Evolutionary conservation across 306 rosid species (phyloP), one percentile per base, ranked within the genome.

Genomic region (Cercis canadensis): DNA sequence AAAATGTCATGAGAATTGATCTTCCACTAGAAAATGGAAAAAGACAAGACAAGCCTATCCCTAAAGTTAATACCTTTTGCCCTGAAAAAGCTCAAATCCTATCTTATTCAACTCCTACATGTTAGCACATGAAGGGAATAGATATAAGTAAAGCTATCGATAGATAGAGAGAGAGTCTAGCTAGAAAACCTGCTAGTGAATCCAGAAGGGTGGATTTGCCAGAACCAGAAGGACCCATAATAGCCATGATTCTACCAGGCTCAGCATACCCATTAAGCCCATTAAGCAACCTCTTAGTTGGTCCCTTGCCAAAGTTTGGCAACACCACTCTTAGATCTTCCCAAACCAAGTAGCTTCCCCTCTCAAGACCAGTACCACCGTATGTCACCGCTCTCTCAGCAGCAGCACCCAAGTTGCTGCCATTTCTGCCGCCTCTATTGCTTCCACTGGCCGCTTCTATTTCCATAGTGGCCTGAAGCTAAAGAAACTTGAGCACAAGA

Each of bases 141-240:
- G 3, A 40, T 11, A 61, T 3, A 61, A 11, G 3, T 37, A 37
- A 37, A 5, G 51, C 1, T 0, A 32, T 3, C 57, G 0, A 13
- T 1, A 40, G 2, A 12, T 10, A 43, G 13, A 21, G 47, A 61
- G 4, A 0, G 10, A 8, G 6, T 39, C 16, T 10, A n/a, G 29
- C n/a, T 4, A 55, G 5, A 14, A n/a, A 57, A 83, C 87, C 87
- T 85, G 97, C 97, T 24, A 91, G 81, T 17, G 92, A 10, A 83
- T 91, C 97, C 51, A 91, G 97, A 5, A 91, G 85, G 8, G 97
- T 91, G 8, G 97, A 91, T 80, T 91, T 91, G 43, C 97, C 97
- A 62, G 97, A 91, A 41, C 97, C 97, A 68, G 97, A 91, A 56
- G 97, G 97, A 49, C 97, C 97, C 97, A 91, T 91, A 21, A 91